Base-by-base conservation (phyloP, 2,329 filamentous ascomycete genomes). In the Grosmannia penicillata region DNA sequence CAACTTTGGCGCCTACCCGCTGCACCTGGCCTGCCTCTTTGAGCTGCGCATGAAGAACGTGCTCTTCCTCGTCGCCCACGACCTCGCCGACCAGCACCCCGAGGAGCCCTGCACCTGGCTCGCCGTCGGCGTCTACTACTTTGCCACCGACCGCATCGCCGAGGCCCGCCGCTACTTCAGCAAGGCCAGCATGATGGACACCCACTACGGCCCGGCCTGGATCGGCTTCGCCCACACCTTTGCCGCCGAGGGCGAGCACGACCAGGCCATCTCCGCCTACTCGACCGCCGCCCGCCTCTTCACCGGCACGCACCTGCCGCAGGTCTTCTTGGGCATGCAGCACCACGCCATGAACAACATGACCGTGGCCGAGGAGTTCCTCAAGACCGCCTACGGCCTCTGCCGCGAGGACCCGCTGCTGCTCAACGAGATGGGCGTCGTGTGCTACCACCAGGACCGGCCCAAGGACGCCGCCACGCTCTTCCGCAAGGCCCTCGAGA, bases 171-270 rank as follows among this genome's bases (percentile, higher is more conserved):
- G 89, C 28, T 98, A 91, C 64, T 98, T 98, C 58, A 93, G 84
- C 52, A 98, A 98, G 60, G 83, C 93, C 5, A 93, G 84, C 47
- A 82, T 96, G 66, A 89, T 98, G 78, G 87, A 98, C 53, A 83
- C 89, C 7, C 89, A 96, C 60, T 98, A 94, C 51, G 89, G 89
- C 0, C 84, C 91, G 1, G 91, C 91, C 4, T 98, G 91, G 91
- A 96, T 98, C 47, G 91, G 93, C 2, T 98, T 98, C 53, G 91
- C 91, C 1, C 93, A 98, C 56, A 98, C 91, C 0, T 98, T 98
- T 55, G 91, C 91, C 1, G 87, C 86, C 10, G 91, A 98, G 56
- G 91, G 91, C 37, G 91, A 98, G 58, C 87, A 96, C 56, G 91
- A 98, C 56, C 91, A 98, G 60, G 91, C 91, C 34, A 95, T 98